Conservation (phyloP, 1,284 basidiomycete genomes). For the Serendipita sp. region DNA sequence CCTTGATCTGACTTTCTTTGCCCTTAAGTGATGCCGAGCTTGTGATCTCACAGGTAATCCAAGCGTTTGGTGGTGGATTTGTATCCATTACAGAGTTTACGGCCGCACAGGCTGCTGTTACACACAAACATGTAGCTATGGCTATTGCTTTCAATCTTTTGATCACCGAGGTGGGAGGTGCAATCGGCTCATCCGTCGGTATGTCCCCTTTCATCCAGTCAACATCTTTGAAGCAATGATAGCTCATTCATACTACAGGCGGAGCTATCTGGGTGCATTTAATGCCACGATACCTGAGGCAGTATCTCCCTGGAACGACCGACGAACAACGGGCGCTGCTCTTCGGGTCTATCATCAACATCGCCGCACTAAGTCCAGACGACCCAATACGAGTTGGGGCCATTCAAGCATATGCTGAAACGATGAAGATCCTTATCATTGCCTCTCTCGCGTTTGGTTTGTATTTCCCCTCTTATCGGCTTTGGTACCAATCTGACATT, state of each 20-base stretch:
- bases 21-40: slow-evolving; percentile 32
- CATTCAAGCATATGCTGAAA: slow-evolving; percentile 39
- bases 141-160: slow-evolving; percentile 72
- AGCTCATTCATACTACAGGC: slow-evolving; percentile 20
- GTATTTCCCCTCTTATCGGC: not conserved
- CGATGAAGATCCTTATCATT: slow-evolving; percentile 40
- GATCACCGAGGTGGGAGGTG: slow-evolving; percentile 65
- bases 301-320: slow-evolving; percentile 34
- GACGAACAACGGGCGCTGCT: slow-evolving; percentile 25
- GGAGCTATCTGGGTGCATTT: slow-evolving; percentile 44
- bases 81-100: slow-evolving; percentile 58
- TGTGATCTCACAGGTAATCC: slow-evolving; percentile 59
- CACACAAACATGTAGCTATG: slow-evolving; percentile 62
- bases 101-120: slow-evolving; percentile 63
- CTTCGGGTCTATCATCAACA: slow-evolving; percentile 38
- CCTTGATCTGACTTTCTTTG: not conserved
- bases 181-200: slow-evolving; percentile 55
- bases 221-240: not conserved
- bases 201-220: slow-evolving; percentile 14
- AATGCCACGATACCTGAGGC: slow-evolving; percentile 44
- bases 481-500: not conserved
- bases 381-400: slow-evolving; percentile 45
- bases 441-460: slow-evolving; percentile 27
- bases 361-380: slow-evolving; percentile 31
- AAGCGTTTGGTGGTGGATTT: slow-evolving; percentile 69